Evolutionary conservation across 1,284 basidiomycete species (phyloP).

Genomic region (Anthracocystis setariae): DNA sequence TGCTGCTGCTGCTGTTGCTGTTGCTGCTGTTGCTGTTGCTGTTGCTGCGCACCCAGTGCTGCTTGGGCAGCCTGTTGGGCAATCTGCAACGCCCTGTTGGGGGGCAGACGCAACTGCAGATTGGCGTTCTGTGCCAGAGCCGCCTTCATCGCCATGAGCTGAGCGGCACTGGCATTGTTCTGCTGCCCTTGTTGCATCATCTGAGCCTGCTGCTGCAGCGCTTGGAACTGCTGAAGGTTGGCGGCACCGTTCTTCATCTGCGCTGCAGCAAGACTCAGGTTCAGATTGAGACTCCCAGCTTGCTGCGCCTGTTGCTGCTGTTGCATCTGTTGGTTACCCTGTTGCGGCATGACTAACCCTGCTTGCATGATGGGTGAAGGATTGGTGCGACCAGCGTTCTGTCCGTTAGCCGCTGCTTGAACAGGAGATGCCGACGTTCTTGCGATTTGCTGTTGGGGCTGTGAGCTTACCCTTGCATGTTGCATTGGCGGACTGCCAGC

Average conservation of each 20-base stretch:
- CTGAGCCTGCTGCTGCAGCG: slow-evolving; percentile 48
- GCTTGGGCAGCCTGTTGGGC: slow-evolving; percentile 52
- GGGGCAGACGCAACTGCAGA: slow-evolving; percentile 50
- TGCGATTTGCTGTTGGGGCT: slow-evolving; percentile 44
- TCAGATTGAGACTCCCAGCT: slow-evolving; percentile 28
- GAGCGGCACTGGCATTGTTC: slow-evolving; percentile 39
- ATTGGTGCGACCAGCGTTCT: slow-evolving; percentile 38
- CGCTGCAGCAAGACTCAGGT: slow-evolving; percentile 38
- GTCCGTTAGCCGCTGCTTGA: slow-evolving; percentile 39
- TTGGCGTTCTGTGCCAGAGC: slow-evolving; percentile 52
- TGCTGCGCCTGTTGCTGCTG: slow-evolving; percentile 22
- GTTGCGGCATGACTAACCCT: slow-evolving; percentile 42
- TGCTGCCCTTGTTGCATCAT: slow-evolving; percentile 38
- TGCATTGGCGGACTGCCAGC: slow-evolving; percentile 51
- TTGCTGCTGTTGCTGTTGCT: slow-evolving; percentile 34
- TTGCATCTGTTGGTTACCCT: slow-evolving; percentile 6
- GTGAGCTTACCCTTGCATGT: slow-evolving; percentile 49
- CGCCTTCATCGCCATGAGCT: slow-evolving; percentile 58
- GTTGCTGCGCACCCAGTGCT: slow-evolving; percentile 37
- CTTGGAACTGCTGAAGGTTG: slow-evolving; percentile 36
- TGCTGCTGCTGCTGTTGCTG: slow-evolving; percentile 34
- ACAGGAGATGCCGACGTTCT: slow-evolving; percentile 45
- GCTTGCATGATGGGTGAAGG: slow-evolving; percentile 49
- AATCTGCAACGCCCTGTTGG: slow-evolving; percentile 53
- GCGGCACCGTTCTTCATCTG: slow-evolving; percentile 41